Base-by-base conservation (phyloP, 768 basidiomycete genomes). In the Asterophora lycoperdoides region DNA sequence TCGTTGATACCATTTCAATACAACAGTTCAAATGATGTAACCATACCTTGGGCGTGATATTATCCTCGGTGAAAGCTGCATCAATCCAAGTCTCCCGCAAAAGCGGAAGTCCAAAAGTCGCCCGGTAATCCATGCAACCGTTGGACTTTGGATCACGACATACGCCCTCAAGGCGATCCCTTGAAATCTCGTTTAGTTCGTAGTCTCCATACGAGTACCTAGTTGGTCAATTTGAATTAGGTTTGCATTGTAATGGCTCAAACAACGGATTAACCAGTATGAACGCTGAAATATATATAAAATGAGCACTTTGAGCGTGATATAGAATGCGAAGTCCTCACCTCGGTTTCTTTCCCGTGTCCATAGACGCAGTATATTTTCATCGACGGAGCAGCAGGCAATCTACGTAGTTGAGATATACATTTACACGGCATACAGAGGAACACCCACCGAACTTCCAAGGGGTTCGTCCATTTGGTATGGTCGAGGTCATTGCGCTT, bases 311-410 rank as follows among this genome's bases (percentile, higher is more conserved):
- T 6, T 17, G 3, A 23, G 23, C 23, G 14, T 15, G 4, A 6
- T 13, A 41, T 37, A 4, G 18, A 43, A n/a, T 39, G n/a, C 29
- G 17, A 17, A 19, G 26, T 30, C 47, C 77, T 54, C 33, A 83
- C 89, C 78, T 96, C 93, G 0, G 93, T 99, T 58, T 93, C 89
- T 62, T 97, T 97, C 15, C 95, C 95, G 56, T 91, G 86, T 0
- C 95, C 95, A 68, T 98, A 97, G 2, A 93, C 80, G 55, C 94
- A 97, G 64, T 84, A 89, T 23, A 95, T 84, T 61, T 86, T 90
- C 84, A 96, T 87, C 4, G 85, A 87, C 1, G 95, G 93, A 0
- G 96, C 96, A 40, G 82, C 67, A 1, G 95, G 95, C 14, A 99
- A 71, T 55, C 89, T 90, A 46, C 37, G 41, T 32, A n/a, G 48